phyloP scores from a whole-genome alignment of 371 early-diverging fungal genomes.

The Encephalitozoon intestinalis region DNA sequence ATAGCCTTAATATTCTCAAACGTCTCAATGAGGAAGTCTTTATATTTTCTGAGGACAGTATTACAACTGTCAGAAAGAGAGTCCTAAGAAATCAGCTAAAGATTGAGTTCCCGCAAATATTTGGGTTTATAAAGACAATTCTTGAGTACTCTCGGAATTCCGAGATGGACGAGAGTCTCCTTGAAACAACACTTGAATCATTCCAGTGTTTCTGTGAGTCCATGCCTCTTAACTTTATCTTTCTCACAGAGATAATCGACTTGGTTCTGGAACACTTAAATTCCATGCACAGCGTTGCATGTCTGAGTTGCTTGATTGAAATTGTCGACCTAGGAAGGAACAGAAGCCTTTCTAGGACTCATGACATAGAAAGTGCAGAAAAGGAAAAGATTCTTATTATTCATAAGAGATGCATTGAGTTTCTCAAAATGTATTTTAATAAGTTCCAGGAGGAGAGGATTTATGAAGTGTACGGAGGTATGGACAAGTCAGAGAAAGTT shows the following conservation, averaged over 20 bases:
- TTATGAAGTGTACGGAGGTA: constrained; percentile 11
- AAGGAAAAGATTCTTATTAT: constrained; percentile 35
- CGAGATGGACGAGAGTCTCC: constrained; percentile 63
- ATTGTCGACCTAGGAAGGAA: constrained; percentile 37
- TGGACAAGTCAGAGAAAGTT: constrained; percentile 39
- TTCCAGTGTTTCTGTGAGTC: constrained; percentile 83
- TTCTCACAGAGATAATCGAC: constrained; percentile 80
- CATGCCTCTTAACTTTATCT: constrained; percentile 88
- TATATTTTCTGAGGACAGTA: constrained; percentile 85
- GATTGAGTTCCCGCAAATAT: constrained; percentile 83
- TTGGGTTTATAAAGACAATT: constrained; percentile 82
- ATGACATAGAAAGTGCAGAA: background rate
- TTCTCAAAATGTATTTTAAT: constrained; percentile 50
- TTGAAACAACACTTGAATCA: constrained; percentile 79
- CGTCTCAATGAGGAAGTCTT: constrained; percentile 83
- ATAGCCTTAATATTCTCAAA: constrained; percentile 94
- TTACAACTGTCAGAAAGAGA: constrained; percentile 82
- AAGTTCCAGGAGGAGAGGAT: constrained; percentile 50
- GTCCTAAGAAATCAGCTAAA: constrained; percentile 82
- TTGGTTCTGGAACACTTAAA: constrained; percentile 54
- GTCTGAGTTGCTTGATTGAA: constrained; percentile 39
- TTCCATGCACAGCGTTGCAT: constrained; percentile 31
- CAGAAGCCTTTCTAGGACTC: background rate
- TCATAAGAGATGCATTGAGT: constrained; percentile 26
- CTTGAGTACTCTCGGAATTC: constrained; percentile 65